Base-by-base conservation (phyloP, 108 stramenopile species). In the Licmophora abbreviata region DNA sequence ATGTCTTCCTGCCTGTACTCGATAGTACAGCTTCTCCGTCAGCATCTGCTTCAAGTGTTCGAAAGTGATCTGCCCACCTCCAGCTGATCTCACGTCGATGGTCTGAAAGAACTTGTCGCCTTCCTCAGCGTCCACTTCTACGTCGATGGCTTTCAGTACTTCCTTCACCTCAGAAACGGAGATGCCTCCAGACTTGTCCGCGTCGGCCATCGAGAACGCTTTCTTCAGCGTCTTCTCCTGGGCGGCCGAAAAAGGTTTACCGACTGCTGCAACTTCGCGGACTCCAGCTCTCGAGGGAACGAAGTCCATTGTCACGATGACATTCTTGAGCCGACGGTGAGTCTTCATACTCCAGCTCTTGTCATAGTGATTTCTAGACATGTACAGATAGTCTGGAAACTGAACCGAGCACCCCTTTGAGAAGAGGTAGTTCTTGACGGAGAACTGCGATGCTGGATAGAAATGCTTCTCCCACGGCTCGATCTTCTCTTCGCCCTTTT, bases 321-420 rank as follows among this genome's bases (percentile, higher is more conserved):
- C 84, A 76, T 97, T 99, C 76, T 99, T 97, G 45, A 99, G 59
- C 21, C 98, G 88, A 3, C 97, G 77, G 71, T 90, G 91, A 10
- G 95, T 96, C 64, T 88, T 91, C 35, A 93, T 69, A 29, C 85
- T 80, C 98, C 98, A 99, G 24, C 63, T 60, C 42, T 74, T 76
- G 38, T 97, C 83, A 59, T 95, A 99, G 73, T 98, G 93, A 74
- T 99, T 99, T 34, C 84, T 89, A 6, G 90, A 92, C 33, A 97
- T 56, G 65, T 79, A 73, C 29, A 90, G 53, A 58, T 88, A 94
- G 6, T 85, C 69, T 0, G 93, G 93, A 53, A 94, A 91, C 57
- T 91, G 67, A 28, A 94, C 48, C 2, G 64, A 54, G 0, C 74
- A 56, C 7, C 64, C 73, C 41, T 83, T 89, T 14, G 79, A 67